phyloP scores from a whole-genome alignment of 176 grass and related monocot genomes.

The Triticum monococcum region DNA sequence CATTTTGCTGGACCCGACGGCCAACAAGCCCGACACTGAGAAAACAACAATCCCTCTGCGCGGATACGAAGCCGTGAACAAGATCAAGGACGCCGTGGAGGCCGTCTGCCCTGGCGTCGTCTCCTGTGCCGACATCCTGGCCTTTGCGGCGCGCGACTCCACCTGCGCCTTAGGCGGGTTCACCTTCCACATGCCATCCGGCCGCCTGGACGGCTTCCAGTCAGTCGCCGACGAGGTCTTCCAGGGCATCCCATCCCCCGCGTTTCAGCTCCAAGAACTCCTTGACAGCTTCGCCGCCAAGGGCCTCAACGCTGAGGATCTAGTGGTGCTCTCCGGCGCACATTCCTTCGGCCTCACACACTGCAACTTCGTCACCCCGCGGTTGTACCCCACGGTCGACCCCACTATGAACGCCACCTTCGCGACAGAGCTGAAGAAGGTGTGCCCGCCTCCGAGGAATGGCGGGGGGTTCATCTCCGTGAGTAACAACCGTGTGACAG shows the following conservation, averaged over 20 bases:
- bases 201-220: conserved; percentile 46
- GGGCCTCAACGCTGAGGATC: conserved; percentile 40
- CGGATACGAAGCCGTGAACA: conserved; percentile 40
- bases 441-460: conserved; percentile 17
- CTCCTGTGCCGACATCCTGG: conserved; percentile 63
- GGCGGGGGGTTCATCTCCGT: neutral
- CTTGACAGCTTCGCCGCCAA: conserved; percentile 24
- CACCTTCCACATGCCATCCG: conserved; percentile 43
- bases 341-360: conserved; percentile 52
- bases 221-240: conserved; percentile 30
- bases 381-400: conserved; percentile 55
- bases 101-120: conserved; percentile 28
- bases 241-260: conserved; percentile 15
- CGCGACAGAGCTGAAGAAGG: neutral
- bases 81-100: conserved; percentile 44
- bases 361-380: conserved; percentile 42
- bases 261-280: conserved; percentile 20
- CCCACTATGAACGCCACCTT: conserved; percentile 34
- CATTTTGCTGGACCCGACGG: conserved; percentile 32
- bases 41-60: conserved; percentile 44
- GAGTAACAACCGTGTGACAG: conserved; percentile 20
- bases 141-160: conserved; percentile 49
- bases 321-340: conserved; percentile 56
- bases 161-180: conserved; percentile 28
- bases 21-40: conserved; percentile 35